These are phyloP conservation scores for Cucurbita maxima DNA, from an alignment of 306 rosid species.

Conservation along the genomic window DNA sequence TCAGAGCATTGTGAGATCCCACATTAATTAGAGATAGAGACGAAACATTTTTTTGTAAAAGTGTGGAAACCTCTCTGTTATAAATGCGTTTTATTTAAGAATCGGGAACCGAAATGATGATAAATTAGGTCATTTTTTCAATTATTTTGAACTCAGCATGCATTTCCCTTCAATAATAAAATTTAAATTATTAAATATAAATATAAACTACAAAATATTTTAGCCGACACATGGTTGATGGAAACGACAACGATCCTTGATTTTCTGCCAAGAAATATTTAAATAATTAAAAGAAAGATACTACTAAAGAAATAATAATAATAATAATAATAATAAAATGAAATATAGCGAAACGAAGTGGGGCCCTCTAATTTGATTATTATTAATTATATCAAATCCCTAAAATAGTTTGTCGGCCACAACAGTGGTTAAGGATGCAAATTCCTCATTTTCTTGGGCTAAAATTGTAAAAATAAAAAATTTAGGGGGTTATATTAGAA, in stretches of 20 bases:
- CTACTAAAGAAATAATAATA: not conserved
- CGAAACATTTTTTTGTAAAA: too few species aligned
- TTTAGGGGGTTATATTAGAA: not conserved
- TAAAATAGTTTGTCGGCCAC: conserved; percentile 3
- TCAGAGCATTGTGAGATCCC: too few species aligned
- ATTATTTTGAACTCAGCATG: not conserved
- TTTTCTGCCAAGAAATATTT: not conserved
- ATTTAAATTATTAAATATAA: not conserved
- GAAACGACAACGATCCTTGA: not conserved
- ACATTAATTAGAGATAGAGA: too few species aligned
- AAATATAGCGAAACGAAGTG: too few species aligned
- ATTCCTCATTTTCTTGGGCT: not conserved
- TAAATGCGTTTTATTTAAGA: too few species aligned
- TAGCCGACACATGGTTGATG: not conserved
- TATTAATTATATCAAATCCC: not conserved
- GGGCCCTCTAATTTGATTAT: not conserved
- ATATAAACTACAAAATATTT: not conserved
- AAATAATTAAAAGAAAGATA: not conserved
- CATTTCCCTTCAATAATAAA: not conserved
- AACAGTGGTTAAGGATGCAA: not conserved
- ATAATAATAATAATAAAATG: too few species aligned
- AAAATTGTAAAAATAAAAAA: not conserved
- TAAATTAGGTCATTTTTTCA: too few species aligned
- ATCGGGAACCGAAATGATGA: too few species aligned
- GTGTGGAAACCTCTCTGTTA: too few species aligned